Base-by-base conservation (phyloP, 2,329 filamentous ascomycete species). In the Amphichorda felina region DNA sequence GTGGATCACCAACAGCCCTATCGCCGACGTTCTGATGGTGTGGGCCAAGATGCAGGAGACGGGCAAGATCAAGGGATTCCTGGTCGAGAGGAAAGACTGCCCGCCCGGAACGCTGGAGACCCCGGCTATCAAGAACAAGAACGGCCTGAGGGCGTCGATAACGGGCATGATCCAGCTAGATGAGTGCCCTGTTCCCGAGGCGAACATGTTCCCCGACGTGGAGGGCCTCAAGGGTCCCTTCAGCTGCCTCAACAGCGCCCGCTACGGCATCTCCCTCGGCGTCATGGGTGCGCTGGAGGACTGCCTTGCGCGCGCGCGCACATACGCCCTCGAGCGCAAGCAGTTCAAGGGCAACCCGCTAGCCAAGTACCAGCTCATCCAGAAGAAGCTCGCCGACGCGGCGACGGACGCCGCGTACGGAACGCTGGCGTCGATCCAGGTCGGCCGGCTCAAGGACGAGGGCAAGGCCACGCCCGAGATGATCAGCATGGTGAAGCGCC, bases 101-200 rank as follows among this genome's bases (percentile, higher is more conserved):
- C 88, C 88, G 2, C 68, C 84, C 0, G 89, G 91, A 3, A 93
- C 88, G 1, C 68, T 98, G 11, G 86, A 91, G 57, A 98, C 91
- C 5, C 91, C 91, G 1, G 65, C 82, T 10, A 81, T 98, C 56
- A 93, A 93, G 66, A 76, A 96, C 64, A 98, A 98, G 72, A 95
- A 83, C 42, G 91, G 88, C 2, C 74, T 98, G 22, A 73, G 91
- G 39, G 91, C 91, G 10, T 94, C 85, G 10, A 82, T 95, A 43
- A 98, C 91, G 1, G 91, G 91, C 38, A 96, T 96, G 91, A 95
- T 98, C 45, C 87, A 94, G 47, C 72, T 98, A 52, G 89, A 95
- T 44, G 78, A 82, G 43, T 88, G 84, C 45, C 89, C 91, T 1
- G 86, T 98, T 1, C 79, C 87, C 0, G 77, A 80, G 45, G 83